phyloP scores from a whole-genome alignment of 345 rosid species.

The Fremontodendron californicum region DNA sequence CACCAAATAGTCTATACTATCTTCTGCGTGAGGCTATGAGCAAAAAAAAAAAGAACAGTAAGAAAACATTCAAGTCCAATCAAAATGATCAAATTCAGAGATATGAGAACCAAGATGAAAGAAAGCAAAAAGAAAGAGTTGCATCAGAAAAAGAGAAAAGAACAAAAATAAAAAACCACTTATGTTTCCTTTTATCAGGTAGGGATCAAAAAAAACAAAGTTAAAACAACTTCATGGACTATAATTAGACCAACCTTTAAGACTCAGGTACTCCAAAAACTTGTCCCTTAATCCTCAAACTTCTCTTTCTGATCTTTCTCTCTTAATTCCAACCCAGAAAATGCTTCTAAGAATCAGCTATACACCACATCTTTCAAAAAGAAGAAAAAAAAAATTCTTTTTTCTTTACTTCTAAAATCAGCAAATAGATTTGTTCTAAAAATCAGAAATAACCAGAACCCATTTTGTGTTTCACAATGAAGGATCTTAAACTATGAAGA shows the following conservation, averaged over 20 bases:
- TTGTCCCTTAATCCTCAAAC: conserved; percentile 39
- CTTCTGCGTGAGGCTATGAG: conserved; percentile 7
- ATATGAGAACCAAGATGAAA: not conserved
- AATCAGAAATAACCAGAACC: conserved; percentile 21
- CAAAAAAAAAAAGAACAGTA: not conserved
- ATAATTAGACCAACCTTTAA: conserved; percentile 42
- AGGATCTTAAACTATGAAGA: not conserved
- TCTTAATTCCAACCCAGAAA: conserved; percentile 9
- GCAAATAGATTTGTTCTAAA: conserved; percentile 18
- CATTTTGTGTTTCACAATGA: conserved; percentile 8
- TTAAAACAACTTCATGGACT: conserved; percentile 33
- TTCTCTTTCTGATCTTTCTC: no score
- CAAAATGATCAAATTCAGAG: not conserved
- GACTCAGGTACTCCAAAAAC: conserved; percentile 30
- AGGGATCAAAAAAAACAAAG: conserved; percentile 26
- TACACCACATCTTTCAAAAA: not conserved
- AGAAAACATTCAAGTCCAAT: conserved; percentile 4
- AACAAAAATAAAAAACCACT: not conserved
- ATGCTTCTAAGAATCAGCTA: conserved; percentile 23
- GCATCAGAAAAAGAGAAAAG: not conserved
- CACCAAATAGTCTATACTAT: conserved; percentile 5
- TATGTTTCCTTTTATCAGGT: not conserved
- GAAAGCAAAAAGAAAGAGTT: not conserved
- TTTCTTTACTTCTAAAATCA: conserved; percentile 24
- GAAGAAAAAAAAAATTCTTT: not conserved